Base-by-base conservation (phyloP, 495 filamentous ascomycete species). In the Trichoderma reesei region DNA sequence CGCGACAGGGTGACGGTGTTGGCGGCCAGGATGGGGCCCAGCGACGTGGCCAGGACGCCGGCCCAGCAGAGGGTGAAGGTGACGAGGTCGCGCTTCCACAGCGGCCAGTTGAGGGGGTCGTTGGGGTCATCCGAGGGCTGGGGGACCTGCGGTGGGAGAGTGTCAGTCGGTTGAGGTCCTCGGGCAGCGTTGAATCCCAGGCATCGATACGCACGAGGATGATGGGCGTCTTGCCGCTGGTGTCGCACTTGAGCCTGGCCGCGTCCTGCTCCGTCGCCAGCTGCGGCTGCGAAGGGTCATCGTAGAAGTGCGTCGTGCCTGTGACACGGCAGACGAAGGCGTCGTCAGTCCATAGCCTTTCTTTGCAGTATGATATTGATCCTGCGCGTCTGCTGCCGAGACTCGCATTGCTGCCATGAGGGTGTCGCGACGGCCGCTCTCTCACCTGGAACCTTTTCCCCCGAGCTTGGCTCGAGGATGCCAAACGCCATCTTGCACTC, bases 51-150 rank as follows among this genome's bases (percentile, higher is more conserved):
- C 66, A 93, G 89, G 62, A 96, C 87, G 46, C 91, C 87, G 33
- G 87, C 80, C 64, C 92, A 74, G 48, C 88, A 96, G 20, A 97
- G 82, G 64, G 89, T 83, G 64, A 84, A 75, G 65, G 90, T 86
- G 68, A 94, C 92, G 51, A 87, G 67, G 67, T 97, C 92, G 68
- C 91, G 89, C 68, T 86, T 86, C 89, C 89, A 92, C 67, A 93
- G 72, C 46, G 92, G 87, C 92, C 92, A 96, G 72, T 97, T 97
- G 37, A 80, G 71, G 4, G 89, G 89, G 70, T 92, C 89, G 68
- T 92, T 90, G 7, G 89, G 88, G 68, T 91, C 87, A 72, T 91
- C 86, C 54, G 85, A 90, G 10, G 90, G 90, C 68, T 92, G 90
- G 1, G 90, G 90, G 20, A 91, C 80, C 44, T 89, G 75, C 60